phyloP scores from a whole-genome alignment of 495 filamentous ascomycete species.

The Collariella sp. region DNA sequence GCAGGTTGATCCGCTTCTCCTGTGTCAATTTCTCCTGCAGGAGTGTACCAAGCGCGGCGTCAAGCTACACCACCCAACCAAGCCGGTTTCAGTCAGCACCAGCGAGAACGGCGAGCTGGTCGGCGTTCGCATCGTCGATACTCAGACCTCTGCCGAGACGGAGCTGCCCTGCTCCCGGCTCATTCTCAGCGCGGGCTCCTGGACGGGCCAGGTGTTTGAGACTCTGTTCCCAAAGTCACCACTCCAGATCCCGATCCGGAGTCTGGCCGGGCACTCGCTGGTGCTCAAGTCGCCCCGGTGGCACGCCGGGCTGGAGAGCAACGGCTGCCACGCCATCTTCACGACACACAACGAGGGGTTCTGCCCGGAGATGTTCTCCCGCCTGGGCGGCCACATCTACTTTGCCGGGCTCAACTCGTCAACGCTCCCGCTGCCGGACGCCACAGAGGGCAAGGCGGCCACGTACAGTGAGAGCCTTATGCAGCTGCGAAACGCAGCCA shows the following conservation, averaged over 20 bases:
- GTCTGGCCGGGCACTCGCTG: conserved; percentile 64
- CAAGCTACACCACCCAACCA: conserved; percentile 55
- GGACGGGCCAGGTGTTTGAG: conserved; percentile 55
- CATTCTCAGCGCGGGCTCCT: conserved; percentile 59
- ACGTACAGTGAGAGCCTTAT: conserved; percentile 40
- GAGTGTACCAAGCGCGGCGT: conserved; percentile 52
- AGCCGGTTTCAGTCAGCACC: conserved; percentile 43
- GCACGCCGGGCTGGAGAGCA: conserved; percentile 28
- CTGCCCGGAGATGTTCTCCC: conserved; percentile 65
- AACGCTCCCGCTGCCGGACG: conserved; percentile 47
- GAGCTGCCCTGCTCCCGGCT: conserved; percentile 50
- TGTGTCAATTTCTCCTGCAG: conserved; percentile 57
- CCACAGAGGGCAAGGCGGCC: conserved; percentile 39
- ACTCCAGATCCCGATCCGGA: conserved; percentile 45
- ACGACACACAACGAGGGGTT: conserved; percentile 49
- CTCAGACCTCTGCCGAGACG: conserved; percentile 40
- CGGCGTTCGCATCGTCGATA: conserved; percentile 38
- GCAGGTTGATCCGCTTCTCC: conserved; percentile 53
- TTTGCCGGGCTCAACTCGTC: conserved; percentile 63
- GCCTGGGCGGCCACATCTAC: conserved; percentile 58
- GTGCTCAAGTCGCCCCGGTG: conserved; percentile 55
- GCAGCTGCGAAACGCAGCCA: conserved; percentile 45
- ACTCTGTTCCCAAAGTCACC: conserved; percentile 52
- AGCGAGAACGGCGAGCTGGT: conserved; percentile 40
- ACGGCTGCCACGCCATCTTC: conserved; percentile 61